Percentiles rank a stretch among this genome's conserved stretches.
phyloP scores from a whole-genome alignment of 495 filamentous ascomycete genomes.

The Penicillium bialowiezense region DNA sequence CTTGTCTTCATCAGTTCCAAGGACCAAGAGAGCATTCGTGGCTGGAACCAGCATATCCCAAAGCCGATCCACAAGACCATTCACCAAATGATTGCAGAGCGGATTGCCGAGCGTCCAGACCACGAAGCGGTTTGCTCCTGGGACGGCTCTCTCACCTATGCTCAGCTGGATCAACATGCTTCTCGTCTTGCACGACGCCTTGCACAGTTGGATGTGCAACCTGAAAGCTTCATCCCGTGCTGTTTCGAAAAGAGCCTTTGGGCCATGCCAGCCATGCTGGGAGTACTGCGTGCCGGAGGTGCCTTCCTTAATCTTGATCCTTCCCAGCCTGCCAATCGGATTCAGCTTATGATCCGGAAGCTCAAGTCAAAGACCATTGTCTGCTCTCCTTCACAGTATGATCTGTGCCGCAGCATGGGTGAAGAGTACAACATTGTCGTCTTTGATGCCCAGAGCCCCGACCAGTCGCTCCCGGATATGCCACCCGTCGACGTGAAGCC shows the following conservation, averaged over 20 bases:
- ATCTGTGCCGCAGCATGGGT: constrained; percentile 6
- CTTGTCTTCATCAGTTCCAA: constrained; percentile 15
- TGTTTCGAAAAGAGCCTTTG: constrained; percentile 49
- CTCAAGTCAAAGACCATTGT: constrained; percentile 25
- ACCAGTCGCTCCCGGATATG: not conserved
- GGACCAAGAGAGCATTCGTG: constrained; percentile 15
- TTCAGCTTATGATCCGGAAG: constrained; percentile 45
- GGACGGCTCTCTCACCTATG: constrained; percentile 50
- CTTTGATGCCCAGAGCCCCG: not conserved
- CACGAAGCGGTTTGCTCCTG: constrained; percentile 32
- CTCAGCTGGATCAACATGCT: constrained; percentile 36
- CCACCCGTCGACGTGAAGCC: not conserved
- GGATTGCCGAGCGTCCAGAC: constrained; percentile 19
- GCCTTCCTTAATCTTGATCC: constrained; percentile 45
- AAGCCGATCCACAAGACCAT: constrained; percentile 25
- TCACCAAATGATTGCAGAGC: constrained; percentile 36
- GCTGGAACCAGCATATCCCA: constrained; percentile 16
- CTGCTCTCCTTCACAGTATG: constrained; percentile 15
- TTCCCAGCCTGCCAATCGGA: constrained; percentile 43
- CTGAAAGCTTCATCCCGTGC: constrained; percentile 35
- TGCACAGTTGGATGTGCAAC: constrained; percentile 21
- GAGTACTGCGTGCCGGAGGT: constrained; percentile 38
- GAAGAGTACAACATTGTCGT: constrained; percentile 13
- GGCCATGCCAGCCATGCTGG: constrained; percentile 37
- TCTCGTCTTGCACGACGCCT: constrained; percentile 27